Base-by-base conservation (phyloP, 805 yeast species). In the Candida awuae region DNA sequence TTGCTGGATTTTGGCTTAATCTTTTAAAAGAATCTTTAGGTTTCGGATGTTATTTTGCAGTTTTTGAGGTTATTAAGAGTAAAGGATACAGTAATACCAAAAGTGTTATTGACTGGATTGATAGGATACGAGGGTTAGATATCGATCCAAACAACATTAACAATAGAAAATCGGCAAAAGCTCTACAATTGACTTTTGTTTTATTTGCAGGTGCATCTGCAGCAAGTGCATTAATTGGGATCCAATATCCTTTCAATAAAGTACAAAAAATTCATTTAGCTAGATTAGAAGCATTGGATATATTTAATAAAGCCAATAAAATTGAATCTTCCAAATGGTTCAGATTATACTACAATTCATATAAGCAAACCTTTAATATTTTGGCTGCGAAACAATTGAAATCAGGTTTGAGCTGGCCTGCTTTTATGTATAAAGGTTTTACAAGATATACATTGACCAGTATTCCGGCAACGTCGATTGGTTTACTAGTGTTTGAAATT, bases 191-290 rank as follows among this genome's bases (percentile, higher is more conserved):
- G 2, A 56, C 80, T 1, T 84, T 81, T 54, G 73, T 86, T 4
- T 68, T 90, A 21, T 50, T 81, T 7, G 96, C 94, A 0, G 97
- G 97, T 15, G 85, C 92, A 8, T 67, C 82, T 6, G 96, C 97
- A 1, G 90, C 96, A 0, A 65, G 79, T 15, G 67, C 85, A 0
- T 63, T 88, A 16, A 77, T 88, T 44, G 69, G 79, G 4, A 78
- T 88, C 5, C 95, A 86, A 51, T 86, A 80, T 49, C 97, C 97
- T 0, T 65, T 90, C 25, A 66, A 77, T 18, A 84, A 83, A 56
- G 62, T 88, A 28, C 97, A 90, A 51, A 78, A 77, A 47, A 66
- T 88, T 21, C 94, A 88, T 57, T 64, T 83, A 30, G 72, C 86
- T 25, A 68, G 95, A 44, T 64, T 87, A 16, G 96, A 86, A 57